Evolutionary conservation across 768 basidiomycete species (phyloP).

Genomic region (Mrakia frigida): DNA sequence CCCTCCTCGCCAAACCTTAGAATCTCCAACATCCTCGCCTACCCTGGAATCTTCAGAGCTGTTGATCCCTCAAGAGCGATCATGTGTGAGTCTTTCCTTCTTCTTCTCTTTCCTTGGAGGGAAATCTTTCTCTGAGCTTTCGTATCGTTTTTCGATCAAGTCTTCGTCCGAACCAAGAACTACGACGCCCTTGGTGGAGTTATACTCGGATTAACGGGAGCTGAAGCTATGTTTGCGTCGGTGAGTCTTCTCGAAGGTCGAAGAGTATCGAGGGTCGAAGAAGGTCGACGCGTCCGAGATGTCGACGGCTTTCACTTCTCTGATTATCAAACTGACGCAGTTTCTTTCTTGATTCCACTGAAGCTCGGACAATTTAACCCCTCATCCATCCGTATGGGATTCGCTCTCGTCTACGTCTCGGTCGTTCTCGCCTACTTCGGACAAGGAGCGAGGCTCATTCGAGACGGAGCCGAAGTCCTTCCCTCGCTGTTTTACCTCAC

Average conservation of each 20-base stretch:
- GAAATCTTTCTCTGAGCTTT: conserved; percentile 6
- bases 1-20: background rate
- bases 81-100: conserved; percentile 49
- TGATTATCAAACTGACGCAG: background rate
- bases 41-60: conserved; percentile 60
- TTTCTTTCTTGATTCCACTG: background rate
- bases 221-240: conserved; percentile 46
- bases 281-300: too few relatives aligned
- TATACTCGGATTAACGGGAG: conserved; percentile 61
- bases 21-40: conserved; percentile 55
- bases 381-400: conserved; percentile 23
- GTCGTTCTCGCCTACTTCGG: conserved; percentile 64
- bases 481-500: conserved; percentile 59
- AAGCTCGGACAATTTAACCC: conserved; percentile 60
- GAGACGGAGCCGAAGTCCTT: conserved; percentile 52
- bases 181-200: conserved; percentile 57
- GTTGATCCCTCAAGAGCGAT: conserved; percentile 64
- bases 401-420: conserved; percentile 55
- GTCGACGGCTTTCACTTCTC: background rate
- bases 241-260: background rate
- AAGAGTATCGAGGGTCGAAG: too few relatives aligned
- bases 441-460: conserved; percentile 60
- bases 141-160: conserved; percentile 42
- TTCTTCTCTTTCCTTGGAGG: background rate
- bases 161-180: conserved; percentile 61